phyloP scores from a whole-genome alignment of 108 stramenopile genomes.

The Cyclotella atomus region DNA sequence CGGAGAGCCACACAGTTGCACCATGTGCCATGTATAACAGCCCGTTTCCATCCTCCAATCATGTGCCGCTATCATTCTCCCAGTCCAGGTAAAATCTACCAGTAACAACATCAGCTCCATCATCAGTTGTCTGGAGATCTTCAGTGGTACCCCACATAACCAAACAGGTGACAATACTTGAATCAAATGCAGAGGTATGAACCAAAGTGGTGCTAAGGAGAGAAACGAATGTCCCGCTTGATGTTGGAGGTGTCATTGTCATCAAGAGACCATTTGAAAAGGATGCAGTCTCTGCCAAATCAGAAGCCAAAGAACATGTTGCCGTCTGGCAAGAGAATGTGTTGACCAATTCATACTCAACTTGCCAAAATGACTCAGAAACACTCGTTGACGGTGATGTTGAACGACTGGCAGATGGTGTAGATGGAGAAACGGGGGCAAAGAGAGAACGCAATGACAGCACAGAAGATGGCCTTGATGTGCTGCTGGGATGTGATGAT shows the following conservation, averaged over 20 bases:
- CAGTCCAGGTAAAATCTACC: conserved; percentile 15
- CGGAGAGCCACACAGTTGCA: neutral
- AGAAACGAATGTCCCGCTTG: neutral
- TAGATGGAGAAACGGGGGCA: too few relatives aligned
- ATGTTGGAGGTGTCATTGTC: neutral
- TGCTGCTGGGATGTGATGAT: neutral
- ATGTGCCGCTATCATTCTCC: conserved; percentile 6
- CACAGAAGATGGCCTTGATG: neutral
- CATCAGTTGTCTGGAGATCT: neutral
- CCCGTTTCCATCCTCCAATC: conserved; percentile 9
- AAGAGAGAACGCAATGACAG: too few relatives aligned
- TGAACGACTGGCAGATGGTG: too few relatives aligned
- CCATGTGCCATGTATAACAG: conserved; percentile 1
- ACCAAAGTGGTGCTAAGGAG: conserved; percentile 7
- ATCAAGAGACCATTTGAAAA: neutral
- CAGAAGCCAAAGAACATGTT: neutral
- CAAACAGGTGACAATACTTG: neutral
- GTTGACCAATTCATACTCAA: neutral
- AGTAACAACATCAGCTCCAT: neutral
- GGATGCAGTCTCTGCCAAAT: neutral
- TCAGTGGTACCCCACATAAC: neutral
- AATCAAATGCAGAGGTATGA: neutral
- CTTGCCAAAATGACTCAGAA: conserved; percentile 3
- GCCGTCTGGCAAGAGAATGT: conserved; percentile 3
- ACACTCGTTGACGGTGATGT: too few relatives aligned